A percentile compares a stretch with the other conserved stretches of the same genome.
Evolutionary conservation across 169 alveolate genomes (phyloP).

Genomic region (Plasmodium falciparum): DNA sequence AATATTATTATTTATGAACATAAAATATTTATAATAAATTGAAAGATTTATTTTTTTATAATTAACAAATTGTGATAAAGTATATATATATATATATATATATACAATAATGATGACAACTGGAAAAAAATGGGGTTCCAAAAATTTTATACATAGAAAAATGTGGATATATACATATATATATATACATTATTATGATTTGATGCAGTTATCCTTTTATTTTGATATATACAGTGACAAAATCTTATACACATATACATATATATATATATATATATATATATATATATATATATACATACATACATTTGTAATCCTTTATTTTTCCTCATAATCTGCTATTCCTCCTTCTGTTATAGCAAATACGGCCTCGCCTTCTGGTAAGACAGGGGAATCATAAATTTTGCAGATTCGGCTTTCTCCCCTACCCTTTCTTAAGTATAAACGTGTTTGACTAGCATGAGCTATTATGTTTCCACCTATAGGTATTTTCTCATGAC

Average conservation of each 20-base stretch:
- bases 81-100: no score
- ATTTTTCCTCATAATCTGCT: constrained; percentile 89
- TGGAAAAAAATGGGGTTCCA: no score
- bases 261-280: neutral
- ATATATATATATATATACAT: neutral
- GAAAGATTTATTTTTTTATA: no score
- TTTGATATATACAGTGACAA: no score
- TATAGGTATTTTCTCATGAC: constrained; percentile 91
- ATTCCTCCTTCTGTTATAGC: constrained; percentile 95
- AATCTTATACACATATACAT: neutral
- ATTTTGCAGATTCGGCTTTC: constrained; percentile 97
- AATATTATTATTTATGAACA: no score
- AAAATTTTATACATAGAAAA: neutral
- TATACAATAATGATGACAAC: no score
- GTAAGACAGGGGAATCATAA: constrained; percentile 98
- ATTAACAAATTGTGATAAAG: no score
- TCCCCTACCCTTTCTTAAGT: constrained; percentile 92
- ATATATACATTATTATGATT: neutral
- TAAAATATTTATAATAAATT: no score
- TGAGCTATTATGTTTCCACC: constrained; percentile 99
- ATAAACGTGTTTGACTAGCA: constrained; percentile 97
- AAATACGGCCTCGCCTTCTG: constrained; percentile 98
- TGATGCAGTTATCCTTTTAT: no score
- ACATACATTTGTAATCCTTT: neutral
- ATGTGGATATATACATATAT: constrained; percentile 7